Evolutionary conservation across 106 monocot species (phyloP).

Genomic region (Platanthera guangdongensis): DNA sequence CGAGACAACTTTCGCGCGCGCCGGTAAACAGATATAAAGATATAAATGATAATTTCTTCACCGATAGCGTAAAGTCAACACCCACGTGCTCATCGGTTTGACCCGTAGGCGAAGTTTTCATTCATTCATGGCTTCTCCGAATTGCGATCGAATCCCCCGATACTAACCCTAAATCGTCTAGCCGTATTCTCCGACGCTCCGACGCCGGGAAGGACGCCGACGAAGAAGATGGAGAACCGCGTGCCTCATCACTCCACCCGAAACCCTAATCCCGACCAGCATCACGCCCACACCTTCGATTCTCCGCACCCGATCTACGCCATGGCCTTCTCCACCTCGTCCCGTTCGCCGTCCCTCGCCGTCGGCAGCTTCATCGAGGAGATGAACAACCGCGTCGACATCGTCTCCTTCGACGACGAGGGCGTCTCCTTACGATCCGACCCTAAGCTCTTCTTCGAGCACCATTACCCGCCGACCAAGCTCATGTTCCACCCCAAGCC

Average conservation of each 20-base stretch:
- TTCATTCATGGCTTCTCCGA: too few species aligned
- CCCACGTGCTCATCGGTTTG: too few species aligned
- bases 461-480: constrained; percentile 93
- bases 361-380: constrained; percentile 84
- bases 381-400: constrained; percentile 57
- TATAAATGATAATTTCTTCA: too few species aligned
- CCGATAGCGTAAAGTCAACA: too few species aligned
- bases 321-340: constrained; percentile 68
- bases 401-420: constrained; percentile 64
- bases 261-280: constrained; percentile 5
- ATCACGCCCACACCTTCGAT: constrained; percentile 61
- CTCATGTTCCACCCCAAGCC: constrained; percentile 68
- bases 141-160: too few species aligned
- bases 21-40: too few species aligned
- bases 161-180: not conserved
- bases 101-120: too few species aligned
- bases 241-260: not conserved
- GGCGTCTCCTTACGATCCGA: constrained; percentile 30
- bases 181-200: not conserved
- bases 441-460: constrained; percentile 76
- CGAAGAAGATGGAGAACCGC: not conserved
- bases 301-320: constrained; percentile 85
- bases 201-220: not conserved
- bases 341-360: constrained; percentile 54
- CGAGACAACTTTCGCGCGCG: too few species aligned